A percentile compares a stretch with the other conserved stretches of the same genome.
Conservation (phyloP, 495 filamentous ascomycete species). For the Daldinia decipiens region DNA sequence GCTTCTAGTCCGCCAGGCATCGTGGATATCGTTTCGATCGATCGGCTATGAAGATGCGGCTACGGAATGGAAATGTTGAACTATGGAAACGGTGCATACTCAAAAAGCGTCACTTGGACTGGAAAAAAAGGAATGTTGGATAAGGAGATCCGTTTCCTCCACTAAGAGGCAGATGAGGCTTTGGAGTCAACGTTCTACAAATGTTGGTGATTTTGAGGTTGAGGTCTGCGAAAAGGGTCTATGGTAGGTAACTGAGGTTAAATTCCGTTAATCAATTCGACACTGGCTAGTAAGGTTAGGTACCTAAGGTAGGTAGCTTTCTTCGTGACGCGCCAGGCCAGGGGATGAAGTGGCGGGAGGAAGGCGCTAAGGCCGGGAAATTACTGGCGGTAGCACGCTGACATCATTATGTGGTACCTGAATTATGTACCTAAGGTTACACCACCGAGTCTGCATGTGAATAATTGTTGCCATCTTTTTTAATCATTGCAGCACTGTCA, state of each 20-base stretch:
- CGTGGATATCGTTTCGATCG: neutral
- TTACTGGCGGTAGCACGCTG: neutral
- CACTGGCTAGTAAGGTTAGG: neutral
- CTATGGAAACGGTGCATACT: neutral
- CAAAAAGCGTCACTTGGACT: neutral
- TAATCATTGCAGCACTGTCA: too few species aligned
- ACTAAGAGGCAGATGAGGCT: neutral
- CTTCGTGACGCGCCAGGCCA: neutral
- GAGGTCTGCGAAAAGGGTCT: neutral
- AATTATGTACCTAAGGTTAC: neutral
- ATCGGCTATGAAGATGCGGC: neutral
- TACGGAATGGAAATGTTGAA: neutral
- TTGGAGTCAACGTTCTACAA: neutral
- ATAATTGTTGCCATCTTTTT: neutral
- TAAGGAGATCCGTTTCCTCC: neutral
- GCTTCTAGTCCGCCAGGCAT: slow-evolving; percentile 4
- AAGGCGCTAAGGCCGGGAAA: neutral
- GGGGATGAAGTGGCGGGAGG: neutral
- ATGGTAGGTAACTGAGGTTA: too few species aligned
- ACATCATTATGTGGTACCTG: neutral
- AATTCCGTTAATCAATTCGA: neutral
- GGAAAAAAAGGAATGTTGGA: neutral
- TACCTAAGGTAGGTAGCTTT: too few species aligned
- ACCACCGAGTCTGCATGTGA: neutral
- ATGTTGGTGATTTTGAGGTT: slow-evolving; percentile 2